Conservation (phyloP, 208 protist genomes). For the Naegleria gruberi region DNA sequence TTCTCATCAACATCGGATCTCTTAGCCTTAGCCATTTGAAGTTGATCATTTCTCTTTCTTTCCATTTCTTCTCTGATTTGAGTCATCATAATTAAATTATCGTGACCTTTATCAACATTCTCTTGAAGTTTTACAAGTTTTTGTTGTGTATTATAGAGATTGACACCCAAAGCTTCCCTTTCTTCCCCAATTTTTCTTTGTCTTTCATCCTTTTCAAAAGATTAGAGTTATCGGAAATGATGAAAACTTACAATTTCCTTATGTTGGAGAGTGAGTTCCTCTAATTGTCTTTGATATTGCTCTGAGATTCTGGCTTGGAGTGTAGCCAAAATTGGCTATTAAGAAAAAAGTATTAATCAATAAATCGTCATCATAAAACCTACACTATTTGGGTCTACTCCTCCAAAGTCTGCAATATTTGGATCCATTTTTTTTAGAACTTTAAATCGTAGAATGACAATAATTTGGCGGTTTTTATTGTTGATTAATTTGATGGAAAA, state of each 20-base stretch:
- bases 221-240: conserved; percentile 52
- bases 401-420: background rate
- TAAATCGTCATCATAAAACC: background rate
- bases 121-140: conserved; percentile 56
- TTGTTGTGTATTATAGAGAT: conserved; percentile 82
- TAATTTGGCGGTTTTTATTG: no score
- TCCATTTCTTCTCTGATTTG: conserved; percentile 68
- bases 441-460: background rate
- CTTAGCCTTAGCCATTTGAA: conserved; percentile 44
- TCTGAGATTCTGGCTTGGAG: conserved; percentile 27
- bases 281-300: conserved; percentile 68
- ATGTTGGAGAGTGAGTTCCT: conserved; percentile 66
- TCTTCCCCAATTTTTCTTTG: conserved; percentile 77
- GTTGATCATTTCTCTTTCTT: conserved; percentile 54
- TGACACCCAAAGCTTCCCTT: conserved; percentile 86
- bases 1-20: conserved; percentile 73
- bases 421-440: background rate
- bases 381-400: background rate
- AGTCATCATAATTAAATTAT: conserved; percentile 60
- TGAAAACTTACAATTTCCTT: conserved; percentile 49
- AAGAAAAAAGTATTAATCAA: background rate
- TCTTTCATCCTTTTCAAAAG: conserved; percentile 47
- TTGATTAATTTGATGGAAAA: no score
- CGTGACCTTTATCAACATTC: conserved; percentile 47
- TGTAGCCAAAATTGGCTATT: background rate